Evolutionary conservation across 140 eudicot species (phyloP).

Genomic region (Ambrosia hybrid): DNA sequence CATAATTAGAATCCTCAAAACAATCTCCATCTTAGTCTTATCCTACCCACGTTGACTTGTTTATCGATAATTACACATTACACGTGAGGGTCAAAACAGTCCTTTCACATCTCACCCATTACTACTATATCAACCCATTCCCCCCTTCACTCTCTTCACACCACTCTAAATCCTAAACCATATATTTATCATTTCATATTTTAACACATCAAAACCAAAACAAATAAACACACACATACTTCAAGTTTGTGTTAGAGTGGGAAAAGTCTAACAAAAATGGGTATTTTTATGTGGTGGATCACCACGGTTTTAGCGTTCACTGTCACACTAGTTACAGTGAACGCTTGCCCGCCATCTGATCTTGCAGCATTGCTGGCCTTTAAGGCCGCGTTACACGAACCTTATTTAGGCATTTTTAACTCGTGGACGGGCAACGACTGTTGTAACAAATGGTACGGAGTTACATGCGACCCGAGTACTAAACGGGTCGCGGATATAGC

Average conservation of each 20-base stretch:
- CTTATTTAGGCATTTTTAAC: slow-evolving; percentile 66
- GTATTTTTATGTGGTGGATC: slow-evolving; percentile 18
- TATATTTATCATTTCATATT: not conserved
- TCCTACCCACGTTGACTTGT: slow-evolving; percentile 42
- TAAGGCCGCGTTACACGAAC: slow-evolving; percentile 59
- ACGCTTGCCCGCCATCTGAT: slow-evolving; percentile 61
- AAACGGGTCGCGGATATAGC: slow-evolving; percentile 78
- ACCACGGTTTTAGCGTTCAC: slow-evolving; percentile 19
- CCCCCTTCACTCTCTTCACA: slow-evolving; percentile 21
- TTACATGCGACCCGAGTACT: slow-evolving; percentile 66
- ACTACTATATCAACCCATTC: slow-evolving; percentile 28
- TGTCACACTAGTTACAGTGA: slow-evolving; percentile 24
- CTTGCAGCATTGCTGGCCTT: slow-evolving; percentile 59
- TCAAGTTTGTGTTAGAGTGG: not conserved
- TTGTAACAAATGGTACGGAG: slow-evolving; percentile 84
- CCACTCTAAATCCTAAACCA: slow-evolving; percentile 3
- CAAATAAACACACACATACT: slow-evolving; percentile 13
- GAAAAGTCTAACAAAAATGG: slow-evolving; percentile 20
- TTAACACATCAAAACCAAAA: slow-evolving; percentile 13
- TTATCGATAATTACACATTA: slow-evolving; percentile 17
- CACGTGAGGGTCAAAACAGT: slow-evolving; percentile 34
- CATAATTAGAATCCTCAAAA: not conserved
- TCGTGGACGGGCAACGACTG: slow-evolving; percentile 88
- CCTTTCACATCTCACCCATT: slow-evolving; percentile 9
- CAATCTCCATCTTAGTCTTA: slow-evolving; percentile 16